Base-by-base conservation (phyloP, 2,329 filamentous ascomycete species). In the Colletotrichum somersetense region DNA sequence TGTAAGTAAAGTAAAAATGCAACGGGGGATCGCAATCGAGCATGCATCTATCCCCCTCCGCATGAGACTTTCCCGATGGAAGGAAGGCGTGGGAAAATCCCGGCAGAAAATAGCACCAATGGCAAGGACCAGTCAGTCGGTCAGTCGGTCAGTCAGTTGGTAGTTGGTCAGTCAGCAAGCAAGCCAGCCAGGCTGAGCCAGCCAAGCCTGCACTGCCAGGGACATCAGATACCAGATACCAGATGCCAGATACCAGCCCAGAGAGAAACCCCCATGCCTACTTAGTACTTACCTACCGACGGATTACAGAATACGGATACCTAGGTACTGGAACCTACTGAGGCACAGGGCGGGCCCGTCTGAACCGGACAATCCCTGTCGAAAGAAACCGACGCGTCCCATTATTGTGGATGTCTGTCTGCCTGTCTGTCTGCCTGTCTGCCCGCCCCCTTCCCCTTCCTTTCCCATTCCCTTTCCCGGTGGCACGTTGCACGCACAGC, bases 71-170 rank as follows among this genome's bases (percentile, higher is more conserved):
- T 48, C 18, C 48, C 35, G 57, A 59, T 72, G 53, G 42, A 23
- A 33, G 42, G 35, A 38, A 48, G 42, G 42, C 11, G 11, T 63
- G 69, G 65, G 44, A 68, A 70, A 72, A 65, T 18, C 20, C 61
- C 61, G 66, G 66, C 59, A 61, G 50, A 65, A 65, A 72, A 72
- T 40, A 50, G 61, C 61, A 61, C 70, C 66, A 65, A 72, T 72
- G n/a, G 58, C 44, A n/a, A 62, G 58, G 53, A 18, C 26, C 33
- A 16, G n/a, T 53, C 48, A 53, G 50, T n/a, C 48, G 38, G 50
- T 52, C 69, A 46, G 58, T 26, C 26, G 26, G 26, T 26, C 26
- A 2, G 26, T 26, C 26, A n/a, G n/a, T n/a, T n/a, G n/a, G n/a
- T n/a, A 30, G 26, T 30, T 30, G 30, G 30, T 42, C 64, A 14